Conservation (phyloP, 176 grass and related monocot species). For the Sorghum bicolor region DNA sequence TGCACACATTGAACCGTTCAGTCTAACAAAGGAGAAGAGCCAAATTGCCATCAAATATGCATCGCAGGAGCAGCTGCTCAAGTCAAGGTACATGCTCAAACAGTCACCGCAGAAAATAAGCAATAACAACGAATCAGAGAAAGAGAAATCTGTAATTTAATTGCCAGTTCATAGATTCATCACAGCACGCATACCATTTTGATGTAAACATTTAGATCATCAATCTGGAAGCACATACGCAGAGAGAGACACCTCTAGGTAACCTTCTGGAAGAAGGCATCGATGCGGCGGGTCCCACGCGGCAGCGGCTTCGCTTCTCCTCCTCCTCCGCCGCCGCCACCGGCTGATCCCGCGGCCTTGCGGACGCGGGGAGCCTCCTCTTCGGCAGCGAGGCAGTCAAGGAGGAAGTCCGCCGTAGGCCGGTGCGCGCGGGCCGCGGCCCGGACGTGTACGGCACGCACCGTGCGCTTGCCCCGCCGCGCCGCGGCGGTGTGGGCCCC, state of each 20-base stretch:
- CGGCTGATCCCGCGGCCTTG: background rate
- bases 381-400: conserved; percentile 59
- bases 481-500: conserved; percentile 41
- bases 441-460: conserved; percentile 57
- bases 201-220: conserved; percentile 6
- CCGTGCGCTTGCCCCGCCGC: conserved; percentile 32
- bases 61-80: background rate
- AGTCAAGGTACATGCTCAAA: background rate
- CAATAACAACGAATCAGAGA: background rate
- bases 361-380: conserved; percentile 25
- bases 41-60: background rate
- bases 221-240: background rate
- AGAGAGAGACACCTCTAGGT: conserved; percentile 1
- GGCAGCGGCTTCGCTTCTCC: conserved; percentile 48
- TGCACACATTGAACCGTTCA: background rate
- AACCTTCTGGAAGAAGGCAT: conserved; percentile 77
- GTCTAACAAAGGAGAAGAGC: background rate
- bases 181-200: background rate
- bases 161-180: conserved; percentile 29
- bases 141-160: background rate
- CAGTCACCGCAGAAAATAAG: background rate
- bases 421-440: conserved; percentile 56
- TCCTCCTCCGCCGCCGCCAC: background rate
- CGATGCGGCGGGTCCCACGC: conserved; percentile 72
- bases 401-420: conserved; percentile 74